phyloP scores from a whole-genome alignment of 345 rosid species.

The Theobroma cacao region DNA sequence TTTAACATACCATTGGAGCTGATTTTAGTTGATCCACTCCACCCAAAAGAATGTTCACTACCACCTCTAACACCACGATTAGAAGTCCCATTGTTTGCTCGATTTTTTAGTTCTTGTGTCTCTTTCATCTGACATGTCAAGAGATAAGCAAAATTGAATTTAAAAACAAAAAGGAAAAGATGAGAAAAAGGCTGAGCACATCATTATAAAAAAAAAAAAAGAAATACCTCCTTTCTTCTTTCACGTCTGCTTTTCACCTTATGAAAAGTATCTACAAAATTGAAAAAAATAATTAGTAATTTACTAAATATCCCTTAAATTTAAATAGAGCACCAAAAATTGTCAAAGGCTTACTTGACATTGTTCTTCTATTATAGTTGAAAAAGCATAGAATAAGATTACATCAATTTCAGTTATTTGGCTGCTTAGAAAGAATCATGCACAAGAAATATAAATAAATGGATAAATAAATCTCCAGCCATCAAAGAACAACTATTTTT shows the following conservation, averaged over 20 bases:
- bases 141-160: background rate
- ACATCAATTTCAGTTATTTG: background rate
- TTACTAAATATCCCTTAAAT: background rate
- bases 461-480: background rate
- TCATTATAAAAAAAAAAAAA: background rate
- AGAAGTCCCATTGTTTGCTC: constrained; percentile 15
- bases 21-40: constrained; percentile 11
- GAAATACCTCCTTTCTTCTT: constrained; percentile 52
- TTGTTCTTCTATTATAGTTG: background rate
- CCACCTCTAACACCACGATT: constrained; percentile 22
- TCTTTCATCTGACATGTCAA: constrained; percentile 37
- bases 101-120: constrained; percentile 33
- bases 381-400: background rate
- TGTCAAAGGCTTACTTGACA: background rate
- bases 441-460: background rate
- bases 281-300: constrained; percentile 7
- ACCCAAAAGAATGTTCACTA: constrained; percentile 24
- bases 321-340: background rate
- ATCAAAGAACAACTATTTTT: background rate
- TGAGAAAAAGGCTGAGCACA: background rate
- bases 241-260: constrained; percentile 68
- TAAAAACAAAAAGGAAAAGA: background rate
- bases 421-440: background rate
- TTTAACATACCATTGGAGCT: constrained; percentile 34
- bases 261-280: constrained; percentile 51